A percentile compares a stretch with the other conserved stretches of the same genome.
Evolutionary conservation across 768 basidiomycete genomes (phyloP).

Genomic region (Tulasnella sp.): DNA sequence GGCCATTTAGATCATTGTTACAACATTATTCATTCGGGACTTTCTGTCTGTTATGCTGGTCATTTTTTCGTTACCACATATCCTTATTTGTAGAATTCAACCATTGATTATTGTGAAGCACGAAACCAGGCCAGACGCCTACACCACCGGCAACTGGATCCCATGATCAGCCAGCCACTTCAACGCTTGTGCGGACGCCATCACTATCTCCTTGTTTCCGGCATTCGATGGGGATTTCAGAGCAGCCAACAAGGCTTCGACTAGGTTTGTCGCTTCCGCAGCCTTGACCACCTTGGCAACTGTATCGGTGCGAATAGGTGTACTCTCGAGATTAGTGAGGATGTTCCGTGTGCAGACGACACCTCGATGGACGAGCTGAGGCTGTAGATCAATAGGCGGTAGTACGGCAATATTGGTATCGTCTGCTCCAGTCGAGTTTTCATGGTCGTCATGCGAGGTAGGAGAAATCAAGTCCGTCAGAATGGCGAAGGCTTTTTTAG

Average conservation of each 20-base stretch:
- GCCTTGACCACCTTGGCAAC: slow-evolving; percentile 37
- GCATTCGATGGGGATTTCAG: slow-evolving; percentile 35
- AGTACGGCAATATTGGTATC: slow-evolving; percentile 20
- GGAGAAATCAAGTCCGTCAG: slow-evolving; percentile 34
- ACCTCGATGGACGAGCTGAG: slow-evolving; percentile 67
- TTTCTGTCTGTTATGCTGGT: no score
- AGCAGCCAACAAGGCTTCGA: slow-evolving; percentile 40
- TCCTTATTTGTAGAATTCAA: no score
- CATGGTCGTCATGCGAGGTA: slow-evolving; percentile 30
- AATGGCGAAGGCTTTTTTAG: slow-evolving; percentile 51
- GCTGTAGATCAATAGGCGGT: slow-evolving; percentile 23
- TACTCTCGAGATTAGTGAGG: slow-evolving; percentile 33
- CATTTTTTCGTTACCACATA: no score
- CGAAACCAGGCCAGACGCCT: no score
- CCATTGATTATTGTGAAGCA: no score
- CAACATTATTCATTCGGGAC: no score
- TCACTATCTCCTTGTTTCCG: slow-evolving; percentile 32
- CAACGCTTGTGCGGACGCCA: slow-evolving; percentile 43
- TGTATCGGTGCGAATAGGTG: slow-evolving; percentile 22
- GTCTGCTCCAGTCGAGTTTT: slow-evolving; percentile 27
- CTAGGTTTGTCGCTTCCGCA: slow-evolving; percentile 43
- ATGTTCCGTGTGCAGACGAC: slow-evolving; percentile 66
- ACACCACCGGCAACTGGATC: not conserved
- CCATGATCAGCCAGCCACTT: slow-evolving; percentile 29
- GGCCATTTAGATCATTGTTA: no score